These are phyloP conservation scores for Coniosporium apollinis DNA, from an alignment of 495 filamentous ascomycete species.

Conservation along the genomic window DNA sequence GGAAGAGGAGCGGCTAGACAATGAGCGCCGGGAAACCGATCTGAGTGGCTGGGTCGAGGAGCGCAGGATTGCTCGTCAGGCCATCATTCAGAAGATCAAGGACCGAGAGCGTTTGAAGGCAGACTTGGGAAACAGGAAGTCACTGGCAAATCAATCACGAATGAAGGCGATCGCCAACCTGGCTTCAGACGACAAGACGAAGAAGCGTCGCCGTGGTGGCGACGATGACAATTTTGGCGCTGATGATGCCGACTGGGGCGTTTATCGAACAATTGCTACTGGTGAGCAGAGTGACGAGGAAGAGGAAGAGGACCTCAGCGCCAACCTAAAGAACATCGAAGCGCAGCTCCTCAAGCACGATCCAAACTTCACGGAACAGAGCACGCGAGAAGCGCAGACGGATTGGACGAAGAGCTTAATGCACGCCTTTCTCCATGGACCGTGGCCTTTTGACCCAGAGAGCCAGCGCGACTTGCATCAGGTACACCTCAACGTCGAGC, in stretches of 20 bases:
- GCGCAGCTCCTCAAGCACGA: slow-evolving; percentile 73
- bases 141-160: slow-evolving; percentile 81
- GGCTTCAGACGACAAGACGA: slow-evolving; percentile 73
- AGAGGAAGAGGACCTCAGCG: slow-evolving; percentile 71
- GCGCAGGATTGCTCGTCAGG: slow-evolving; percentile 54
- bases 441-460: slow-evolving; percentile 67
- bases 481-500: slow-evolving; percentile 88
- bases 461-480: slow-evolving; percentile 70
- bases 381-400: slow-evolving; percentile 76
- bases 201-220: slow-evolving; percentile 60
- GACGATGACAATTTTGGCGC: slow-evolving; percentile 90
- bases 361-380: slow-evolving; percentile 70
- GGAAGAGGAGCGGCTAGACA: slow-evolving; percentile 66
- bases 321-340: slow-evolving; percentile 56
- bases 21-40: slow-evolving; percentile 67
- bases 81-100: slow-evolving; percentile 67
- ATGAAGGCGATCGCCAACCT: slow-evolving; percentile 98
- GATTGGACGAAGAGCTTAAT: slow-evolving; percentile 87
- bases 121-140: slow-evolving; percentile 90
- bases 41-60: slow-evolving; percentile 77
- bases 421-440: slow-evolving; percentile 77
- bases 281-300: slow-evolving; percentile 61
- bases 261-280: slow-evolving; percentile 80
- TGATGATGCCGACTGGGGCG: slow-evolving; percentile 93
- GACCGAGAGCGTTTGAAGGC: slow-evolving; percentile 82